These are phyloP conservation scores for Sclerotinia minor DNA, from an alignment of 2,329 filamentous ascomycete genomes.

Conservation along the genomic window DNA sequence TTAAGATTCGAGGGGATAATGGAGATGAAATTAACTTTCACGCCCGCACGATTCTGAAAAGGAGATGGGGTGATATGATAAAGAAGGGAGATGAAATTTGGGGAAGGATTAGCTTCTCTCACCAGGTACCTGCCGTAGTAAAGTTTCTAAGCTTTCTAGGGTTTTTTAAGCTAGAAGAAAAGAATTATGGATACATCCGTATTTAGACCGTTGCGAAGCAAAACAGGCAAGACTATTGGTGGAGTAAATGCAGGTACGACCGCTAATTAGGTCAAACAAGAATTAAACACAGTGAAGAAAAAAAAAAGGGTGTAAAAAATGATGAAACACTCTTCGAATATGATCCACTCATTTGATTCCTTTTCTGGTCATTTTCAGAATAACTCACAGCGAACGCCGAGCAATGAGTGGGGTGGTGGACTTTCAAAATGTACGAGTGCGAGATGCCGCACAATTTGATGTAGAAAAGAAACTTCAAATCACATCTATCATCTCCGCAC, in stretches of 20 bases:
- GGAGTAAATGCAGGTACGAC: conserved; percentile 26
- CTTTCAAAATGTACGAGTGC: conserved; percentile 11
- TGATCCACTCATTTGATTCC: conserved; percentile 7
- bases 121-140: not conserved
- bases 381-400: not conserved
- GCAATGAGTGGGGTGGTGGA: not conserved
- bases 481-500: conserved; percentile 2
- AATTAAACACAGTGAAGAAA: not conserved
- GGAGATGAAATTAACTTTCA: conserved; percentile 6
- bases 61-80: conserved; percentile 2
- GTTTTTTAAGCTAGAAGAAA: not conserved
- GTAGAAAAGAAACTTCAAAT: conserved; percentile 12
- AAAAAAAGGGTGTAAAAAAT: not conserved
- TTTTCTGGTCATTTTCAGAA: not conserved
- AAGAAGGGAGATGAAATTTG: not conserved
- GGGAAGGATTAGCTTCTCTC: not conserved
- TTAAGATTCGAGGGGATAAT: not conserved
- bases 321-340: conserved; percentile 19
- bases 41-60: not conserved
- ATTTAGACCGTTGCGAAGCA: not conserved
- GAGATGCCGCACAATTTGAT: conserved; percentile 8
- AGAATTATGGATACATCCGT: conserved; percentile 13
- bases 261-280: not conserved
- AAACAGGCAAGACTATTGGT: conserved; percentile 10
- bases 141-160: not conserved